Evolutionary conservation across 176 grass and related monocot species (phyloP).

Genomic region (Cocos nucifera): DNA sequence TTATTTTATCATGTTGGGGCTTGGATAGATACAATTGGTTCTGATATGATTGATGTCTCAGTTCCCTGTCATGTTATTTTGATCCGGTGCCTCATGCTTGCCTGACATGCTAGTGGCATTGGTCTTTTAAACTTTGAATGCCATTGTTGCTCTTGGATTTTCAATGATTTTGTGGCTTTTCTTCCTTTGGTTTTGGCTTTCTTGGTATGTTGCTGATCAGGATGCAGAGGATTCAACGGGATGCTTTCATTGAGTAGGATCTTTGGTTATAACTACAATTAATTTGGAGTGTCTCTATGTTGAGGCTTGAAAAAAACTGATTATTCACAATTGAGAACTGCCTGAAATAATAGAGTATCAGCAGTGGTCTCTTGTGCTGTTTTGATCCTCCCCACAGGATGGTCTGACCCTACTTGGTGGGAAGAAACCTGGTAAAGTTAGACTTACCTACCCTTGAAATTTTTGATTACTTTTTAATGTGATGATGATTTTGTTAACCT

Average conservation of each 20-base stretch:
- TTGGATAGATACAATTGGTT: conserved; percentile 22
- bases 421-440: conserved; percentile 24
- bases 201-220: conserved; percentile 1
- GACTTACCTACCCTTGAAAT: conserved; percentile 10
- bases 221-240: not conserved
- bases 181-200: not conserved
- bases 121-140: conserved; percentile 29
- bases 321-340: conserved; percentile 4
- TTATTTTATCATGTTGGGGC: conserved; percentile 9
- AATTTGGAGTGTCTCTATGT: not conserved
- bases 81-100: conserved; percentile 15
- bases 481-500: conserved; percentile 3
- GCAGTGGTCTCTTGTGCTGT: conserved; percentile 2
- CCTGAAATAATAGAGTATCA: conserved; percentile 9
- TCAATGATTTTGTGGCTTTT: conserved; percentile 7
- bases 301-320: not conserved
- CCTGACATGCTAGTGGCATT: conserved; percentile 25
- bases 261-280: conserved; percentile 5
- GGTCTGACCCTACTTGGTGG: conserved; percentile 6
- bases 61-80: conserved; percentile 17
- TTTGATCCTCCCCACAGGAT: conserved; percentile 7
- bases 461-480: conserved; percentile 1
- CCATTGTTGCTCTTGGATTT: conserved; percentile 9
- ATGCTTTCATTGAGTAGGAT: conserved; percentile 15
- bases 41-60: conserved; percentile 30